A percentile compares a stretch with the other conserved stretches of the same genome.
phyloP scores from a whole-genome alignment of 106 monocot species.

The Dendrobium huoshanense region DNA sequence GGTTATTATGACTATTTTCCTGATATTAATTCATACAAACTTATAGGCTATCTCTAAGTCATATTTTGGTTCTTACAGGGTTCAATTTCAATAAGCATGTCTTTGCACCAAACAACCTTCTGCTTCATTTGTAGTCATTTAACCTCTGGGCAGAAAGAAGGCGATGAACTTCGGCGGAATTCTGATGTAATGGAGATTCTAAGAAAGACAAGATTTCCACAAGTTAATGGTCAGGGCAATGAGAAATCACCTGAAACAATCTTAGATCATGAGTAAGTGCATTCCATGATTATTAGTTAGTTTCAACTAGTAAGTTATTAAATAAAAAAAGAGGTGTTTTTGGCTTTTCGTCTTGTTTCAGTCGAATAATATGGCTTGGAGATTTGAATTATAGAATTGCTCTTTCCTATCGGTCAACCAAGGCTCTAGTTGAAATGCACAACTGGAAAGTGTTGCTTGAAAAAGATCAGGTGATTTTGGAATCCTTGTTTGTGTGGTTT shows the following conservation, averaged over 20 bases:
- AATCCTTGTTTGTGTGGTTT: not conserved
- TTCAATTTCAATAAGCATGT: constrained; percentile 59
- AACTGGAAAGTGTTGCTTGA: constrained; percentile 61
- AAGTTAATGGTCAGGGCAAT: constrained; percentile 16
- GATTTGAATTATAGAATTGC: constrained; percentile 56
- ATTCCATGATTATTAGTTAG: not conserved
- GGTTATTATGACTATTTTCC: constrained; percentile 15
- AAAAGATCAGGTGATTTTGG: constrained; percentile 42
- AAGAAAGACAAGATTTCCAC: constrained; percentile 51
- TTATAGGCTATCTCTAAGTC: not conserved
- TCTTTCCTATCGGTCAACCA: constrained; percentile 48
- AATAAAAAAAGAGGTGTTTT: not conserved
- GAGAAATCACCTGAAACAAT: constrained; percentile 57
- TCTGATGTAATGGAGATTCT: constrained; percentile 54
- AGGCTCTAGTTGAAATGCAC: constrained; percentile 62
- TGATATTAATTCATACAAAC: not conserved
- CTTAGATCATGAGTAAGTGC: constrained; percentile 52
- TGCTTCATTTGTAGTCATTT: constrained; percentile 66
- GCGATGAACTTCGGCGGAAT: constrained; percentile 46
- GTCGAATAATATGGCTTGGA: constrained; percentile 57
- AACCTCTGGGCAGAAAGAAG: constrained; percentile 60
- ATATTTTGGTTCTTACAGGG: constrained; percentile 16
- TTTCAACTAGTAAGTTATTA: not conserved
- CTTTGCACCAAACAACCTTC: constrained; percentile 59
- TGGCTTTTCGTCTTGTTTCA: constrained; percentile 10